Percentiles rank a stretch among this genome's conserved stretches.
Conservation (phyloP, 2,329 filamentous ascomycete genomes). For the Camillea tinctor region DNA sequence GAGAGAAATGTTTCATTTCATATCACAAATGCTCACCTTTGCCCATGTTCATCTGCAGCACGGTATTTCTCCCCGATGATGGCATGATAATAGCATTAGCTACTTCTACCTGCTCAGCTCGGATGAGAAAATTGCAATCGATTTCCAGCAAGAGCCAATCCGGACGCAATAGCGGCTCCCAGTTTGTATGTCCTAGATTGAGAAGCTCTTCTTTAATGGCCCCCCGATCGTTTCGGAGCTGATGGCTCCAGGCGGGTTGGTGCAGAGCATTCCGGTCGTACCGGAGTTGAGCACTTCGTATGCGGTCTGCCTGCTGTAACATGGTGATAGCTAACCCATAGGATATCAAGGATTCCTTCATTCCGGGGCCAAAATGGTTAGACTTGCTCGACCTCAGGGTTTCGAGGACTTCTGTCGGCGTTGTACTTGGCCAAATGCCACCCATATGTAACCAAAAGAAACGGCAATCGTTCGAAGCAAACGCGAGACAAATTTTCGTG, state of each 20-base stretch:
- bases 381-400: conserved; percentile 40
- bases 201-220: conserved; percentile 41
- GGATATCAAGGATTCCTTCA: conserved; percentile 41
- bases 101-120: conserved; percentile 61
- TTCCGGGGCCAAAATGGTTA: conserved; percentile 30
- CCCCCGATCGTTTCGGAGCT: conserved; percentile 24
- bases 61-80: conserved; percentile 50
- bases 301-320: conserved; percentile 45
- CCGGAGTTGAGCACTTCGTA: conserved; percentile 33
- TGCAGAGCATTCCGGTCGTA: too few relatives aligned
- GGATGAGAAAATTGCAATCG: conserved; percentile 62
- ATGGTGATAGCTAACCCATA: conserved; percentile 45
- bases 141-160: conserved; percentile 70
- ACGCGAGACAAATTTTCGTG: conserved; percentile 6
- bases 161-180: conserved; percentile 49
- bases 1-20: neutral
- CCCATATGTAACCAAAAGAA: conserved; percentile 42
- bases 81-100: conserved; percentile 60
- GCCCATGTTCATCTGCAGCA: conserved; percentile 69
- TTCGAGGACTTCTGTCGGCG: conserved; percentile 42
- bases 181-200: conserved; percentile 56
- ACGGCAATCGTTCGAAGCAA: conserved; percentile 16
- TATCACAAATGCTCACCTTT: conserved; percentile 33
- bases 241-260: too few relatives aligned
- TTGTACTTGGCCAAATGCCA: conserved; percentile 45